These are phyloP conservation scores for Rhizopus arrhizus DNA, from an alignment of 371 early-diverging fungal genomes.

Conservation along the genomic window DNA sequence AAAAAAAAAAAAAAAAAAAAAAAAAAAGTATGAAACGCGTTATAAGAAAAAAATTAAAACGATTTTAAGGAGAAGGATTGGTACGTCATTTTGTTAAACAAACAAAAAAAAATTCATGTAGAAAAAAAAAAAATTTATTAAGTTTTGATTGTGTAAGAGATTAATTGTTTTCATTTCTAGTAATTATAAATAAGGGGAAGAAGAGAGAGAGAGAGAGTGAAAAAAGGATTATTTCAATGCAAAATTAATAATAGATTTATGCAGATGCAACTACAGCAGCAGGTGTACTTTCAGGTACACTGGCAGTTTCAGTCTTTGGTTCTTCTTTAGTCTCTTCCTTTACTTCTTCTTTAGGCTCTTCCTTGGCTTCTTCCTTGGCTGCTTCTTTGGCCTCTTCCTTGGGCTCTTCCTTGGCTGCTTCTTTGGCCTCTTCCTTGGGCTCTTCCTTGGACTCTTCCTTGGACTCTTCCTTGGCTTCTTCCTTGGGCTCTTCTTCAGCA, in stretches of 20 bases:
- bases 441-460: too few relatives aligned
- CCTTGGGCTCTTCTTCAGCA: conserved; percentile 2
- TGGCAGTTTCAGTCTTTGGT: conserved; percentile 1
- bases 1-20: conserved; percentile 2
- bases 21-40: not conserved
- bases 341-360: conserved; percentile 10
- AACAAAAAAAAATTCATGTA: not conserved
- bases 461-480: not conserved
- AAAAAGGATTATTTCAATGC: too few relatives aligned
- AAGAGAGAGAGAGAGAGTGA: too few relatives aligned
- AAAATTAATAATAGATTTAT: conserved; percentile 14
- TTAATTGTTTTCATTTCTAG: too few relatives aligned
- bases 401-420: too few relatives aligned
- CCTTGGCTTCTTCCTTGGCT: conserved; percentile 12
- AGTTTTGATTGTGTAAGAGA: too few relatives aligned
- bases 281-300: conserved; percentile 3
- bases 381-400: not conserved
- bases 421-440: too few relatives aligned
- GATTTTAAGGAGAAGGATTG: not conserved
- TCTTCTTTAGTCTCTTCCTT: conserved; percentile 19
- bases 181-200: too few relatives aligned
- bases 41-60: not conserved
- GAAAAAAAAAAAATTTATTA: too few relatives aligned
- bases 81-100: not conserved
- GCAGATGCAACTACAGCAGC: conserved; percentile 38